phyloP scores from a whole-genome alignment of 345 rosid genomes.

The Camelina neglecta region DNA sequence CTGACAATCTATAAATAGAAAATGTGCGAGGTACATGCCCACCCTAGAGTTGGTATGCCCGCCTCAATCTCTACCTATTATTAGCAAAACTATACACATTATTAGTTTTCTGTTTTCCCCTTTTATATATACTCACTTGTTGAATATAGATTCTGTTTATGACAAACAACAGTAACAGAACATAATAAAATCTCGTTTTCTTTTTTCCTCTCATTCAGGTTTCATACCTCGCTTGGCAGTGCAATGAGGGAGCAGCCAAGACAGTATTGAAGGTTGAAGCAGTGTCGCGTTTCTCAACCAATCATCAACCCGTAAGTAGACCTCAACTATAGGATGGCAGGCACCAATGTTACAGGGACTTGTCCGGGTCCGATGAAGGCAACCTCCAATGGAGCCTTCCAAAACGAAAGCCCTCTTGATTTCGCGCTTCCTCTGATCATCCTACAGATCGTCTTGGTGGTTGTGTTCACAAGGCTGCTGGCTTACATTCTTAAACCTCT shows the following conservation, averaged over 20 bases:
- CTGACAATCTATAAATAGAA: constrained; percentile 37
- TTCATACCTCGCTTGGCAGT: constrained; percentile 20
- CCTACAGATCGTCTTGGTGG: constrained; percentile 71
- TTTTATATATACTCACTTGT: constrained; percentile 32
- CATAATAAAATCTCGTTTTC: constrained; percentile 14
- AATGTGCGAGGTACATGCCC: constrained; percentile 36
- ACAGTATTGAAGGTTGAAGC: constrained; percentile 30
- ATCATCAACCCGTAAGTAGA: constrained; percentile 5
- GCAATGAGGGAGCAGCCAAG: constrained; percentile 35
- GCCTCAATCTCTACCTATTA: constrained; percentile 34
- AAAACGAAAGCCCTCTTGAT: constrained; percentile 73
- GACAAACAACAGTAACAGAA: constrained; percentile 4
- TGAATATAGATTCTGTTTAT: constrained; percentile 22
- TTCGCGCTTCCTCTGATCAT: constrained; percentile 75
- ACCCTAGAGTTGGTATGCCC: constrained; percentile 43
- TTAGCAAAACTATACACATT: constrained; percentile 30
- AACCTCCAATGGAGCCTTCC: constrained; percentile 77
- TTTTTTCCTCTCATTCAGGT: constrained; percentile 14
- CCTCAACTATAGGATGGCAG: constrained; percentile 28
- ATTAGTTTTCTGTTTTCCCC: constrained; percentile 33
- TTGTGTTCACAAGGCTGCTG: constrained; percentile 60
- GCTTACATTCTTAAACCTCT: constrained; percentile 66
- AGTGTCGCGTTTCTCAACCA: constrained; percentile 15
- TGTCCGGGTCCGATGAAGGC: constrained; percentile 69
- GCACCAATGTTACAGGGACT: constrained; percentile 33